Conservation (phyloP, 257 asterid species). For the Capsicum chinense region DNA sequence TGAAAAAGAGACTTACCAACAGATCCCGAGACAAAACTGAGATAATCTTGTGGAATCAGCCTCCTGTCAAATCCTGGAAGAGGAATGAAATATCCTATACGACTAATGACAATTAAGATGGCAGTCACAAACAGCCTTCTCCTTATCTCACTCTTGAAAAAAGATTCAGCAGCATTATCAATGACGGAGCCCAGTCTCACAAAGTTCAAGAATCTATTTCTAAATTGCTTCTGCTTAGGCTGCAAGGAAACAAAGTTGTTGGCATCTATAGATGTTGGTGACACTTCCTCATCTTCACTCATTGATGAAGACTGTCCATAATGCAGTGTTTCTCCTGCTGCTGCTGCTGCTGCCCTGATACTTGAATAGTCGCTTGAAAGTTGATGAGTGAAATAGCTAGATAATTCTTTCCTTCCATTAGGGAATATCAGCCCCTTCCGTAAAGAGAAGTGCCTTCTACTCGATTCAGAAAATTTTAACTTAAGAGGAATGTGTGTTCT, state of each 20-base stretch:
- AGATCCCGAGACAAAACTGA: slow-evolving; percentile 84
- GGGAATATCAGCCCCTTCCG: slow-evolving; percentile 33
- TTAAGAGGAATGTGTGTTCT: slow-evolving; percentile 38
- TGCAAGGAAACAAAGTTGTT: slow-evolving; percentile 36
- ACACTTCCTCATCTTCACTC: slow-evolving; percentile 41
- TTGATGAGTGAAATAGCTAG: slow-evolving; percentile 30
- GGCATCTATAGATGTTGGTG: slow-evolving; percentile 30
- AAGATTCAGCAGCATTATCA: slow-evolving; percentile 74
- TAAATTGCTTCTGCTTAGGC: slow-evolving; percentile 53
- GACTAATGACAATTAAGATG: slow-evolving; percentile 70
- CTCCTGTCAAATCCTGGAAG: slow-evolving; percentile 95
- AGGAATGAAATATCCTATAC: slow-evolving; percentile 90
- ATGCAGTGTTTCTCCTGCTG: slow-evolving; percentile 56
- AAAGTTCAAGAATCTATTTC: slow-evolving; percentile 74
- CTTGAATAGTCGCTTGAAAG: slow-evolving; percentile 34
- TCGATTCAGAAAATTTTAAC: slow-evolving; percentile 38
- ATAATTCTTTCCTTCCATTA: slow-evolving; percentile 39
- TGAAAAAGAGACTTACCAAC: slow-evolving; percentile 60
- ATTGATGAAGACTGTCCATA: slow-evolving; percentile 47
- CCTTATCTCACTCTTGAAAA: slow-evolving; percentile 97
- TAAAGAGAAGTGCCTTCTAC: slow-evolving; percentile 39
- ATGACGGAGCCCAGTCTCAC: slow-evolving; percentile 73
- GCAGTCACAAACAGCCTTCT: slow-evolving; percentile 92
- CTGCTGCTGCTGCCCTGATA: slow-evolving; percentile 58
- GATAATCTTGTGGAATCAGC: slow-evolving; percentile 88